Evolutionary conservation across 1,139 yeast genomes (phyloP), one percentile per base, ranked within the genome.

Genomic region (Entelexis paramagnoliae): DNA sequence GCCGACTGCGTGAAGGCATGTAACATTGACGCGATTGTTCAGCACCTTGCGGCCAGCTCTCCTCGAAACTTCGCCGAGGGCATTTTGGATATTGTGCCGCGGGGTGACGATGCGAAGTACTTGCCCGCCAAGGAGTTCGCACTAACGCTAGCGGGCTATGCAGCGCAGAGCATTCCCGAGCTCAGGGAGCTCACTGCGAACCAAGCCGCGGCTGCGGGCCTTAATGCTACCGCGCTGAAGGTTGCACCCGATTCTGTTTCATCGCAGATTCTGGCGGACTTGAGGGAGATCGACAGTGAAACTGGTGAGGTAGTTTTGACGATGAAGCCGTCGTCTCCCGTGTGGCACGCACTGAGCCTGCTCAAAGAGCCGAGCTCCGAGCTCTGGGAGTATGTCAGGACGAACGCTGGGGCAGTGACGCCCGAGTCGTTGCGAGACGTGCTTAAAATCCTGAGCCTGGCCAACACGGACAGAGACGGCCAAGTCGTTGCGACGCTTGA

Each of bases 1-100:
- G 70, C 83, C 52, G 95, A 89, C 59, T 89, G 96, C 63, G 74
- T 88, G 50, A 78, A 77, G 52, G 78, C 88, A 0, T 77, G 89
- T 56, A 76, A 76, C 46, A 68, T 87, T 11, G 68, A 76, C 0
- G 68, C 68, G 2, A 68, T 83, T 7, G 74, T 83, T 56, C 72
- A 71, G 19, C 40, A 19, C 6, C 44, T 58, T 26, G 24, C 34
- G 13, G 28, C 33, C 7, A 48, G 48, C 29, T 38, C 52, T 6
- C 45, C 49, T 2, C 47, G 44, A 6, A 39, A 56, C 34, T 57
- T 60, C 7, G 56, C 60, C 8, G 54, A 60, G 24, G 59, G 66
- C 8, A 49, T 63, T 35, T 48, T 58, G 16, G 57, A 57, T 38
- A 55, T 56, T 1, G 26, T 65, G 7, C 70, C 70, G 3, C 57